phyloP scores from a whole-genome alignment of 2,329 filamentous ascomycete species.

The Dothistroma pini region DNA sequence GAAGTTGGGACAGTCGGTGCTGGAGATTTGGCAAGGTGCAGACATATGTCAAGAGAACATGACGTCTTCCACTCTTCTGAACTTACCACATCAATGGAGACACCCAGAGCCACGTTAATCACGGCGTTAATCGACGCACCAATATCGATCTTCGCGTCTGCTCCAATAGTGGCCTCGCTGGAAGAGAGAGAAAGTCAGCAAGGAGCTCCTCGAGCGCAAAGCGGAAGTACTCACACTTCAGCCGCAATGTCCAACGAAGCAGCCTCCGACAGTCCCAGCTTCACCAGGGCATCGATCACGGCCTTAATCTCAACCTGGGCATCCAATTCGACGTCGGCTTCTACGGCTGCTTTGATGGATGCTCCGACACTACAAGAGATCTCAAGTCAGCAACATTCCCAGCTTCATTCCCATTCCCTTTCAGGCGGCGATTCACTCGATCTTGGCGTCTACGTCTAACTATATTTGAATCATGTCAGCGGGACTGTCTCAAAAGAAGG shows the following conservation, averaged over 20 bases:
- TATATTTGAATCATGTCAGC: too few species aligned
- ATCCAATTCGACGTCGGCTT: not conserved
- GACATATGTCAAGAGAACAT: too few species aligned
- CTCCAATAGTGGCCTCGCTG: not conserved
- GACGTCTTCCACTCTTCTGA: not conserved
- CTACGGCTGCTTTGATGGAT: not conserved
- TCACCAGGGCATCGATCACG: not conserved
- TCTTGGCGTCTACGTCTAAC: not conserved
- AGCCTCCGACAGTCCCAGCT: not conserved
- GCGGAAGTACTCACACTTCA: not conserved
- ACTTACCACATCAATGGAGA: not conserved
- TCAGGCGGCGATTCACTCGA: not conserved
- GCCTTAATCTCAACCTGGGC: not conserved
- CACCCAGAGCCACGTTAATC: not conserved
- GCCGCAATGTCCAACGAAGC: not conserved
- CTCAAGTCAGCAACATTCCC: not conserved
- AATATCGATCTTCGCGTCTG: not conserved
- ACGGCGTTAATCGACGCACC: not conserved
- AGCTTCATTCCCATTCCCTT: not conserved
- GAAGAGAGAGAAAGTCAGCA: not conserved
- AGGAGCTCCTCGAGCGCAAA: not conserved
- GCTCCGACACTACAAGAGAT: not conserved
- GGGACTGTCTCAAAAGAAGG: too few species aligned
- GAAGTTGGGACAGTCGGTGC: too few species aligned
- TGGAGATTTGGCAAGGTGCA: too few species aligned